phyloP scores from a whole-genome alignment of 2,329 filamentous ascomycete genomes.

The Colletotrichum salicis region DNA sequence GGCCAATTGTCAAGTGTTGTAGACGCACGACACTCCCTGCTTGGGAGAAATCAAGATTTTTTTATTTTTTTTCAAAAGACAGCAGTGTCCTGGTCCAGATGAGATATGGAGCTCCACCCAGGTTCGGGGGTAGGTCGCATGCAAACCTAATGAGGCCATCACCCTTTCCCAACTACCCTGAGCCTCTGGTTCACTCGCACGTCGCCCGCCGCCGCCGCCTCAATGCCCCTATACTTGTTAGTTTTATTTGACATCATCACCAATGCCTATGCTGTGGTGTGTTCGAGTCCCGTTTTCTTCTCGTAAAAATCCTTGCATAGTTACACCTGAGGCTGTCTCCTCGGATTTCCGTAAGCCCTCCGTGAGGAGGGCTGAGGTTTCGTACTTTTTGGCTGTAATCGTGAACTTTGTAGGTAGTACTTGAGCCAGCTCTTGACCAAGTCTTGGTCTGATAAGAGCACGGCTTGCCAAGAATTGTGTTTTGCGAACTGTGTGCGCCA shows the following conservation, averaged over 20 bases:
- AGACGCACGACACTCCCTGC: conserved; percentile 33
- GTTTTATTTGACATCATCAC: too few relatives aligned
- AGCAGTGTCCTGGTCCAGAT: too few relatives aligned
- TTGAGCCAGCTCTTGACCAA: background rate
- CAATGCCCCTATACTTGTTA: too few relatives aligned
- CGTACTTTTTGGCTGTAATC: background rate
- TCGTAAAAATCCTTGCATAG: too few relatives aligned
- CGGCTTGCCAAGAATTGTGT: background rate
- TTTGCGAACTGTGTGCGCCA: background rate
- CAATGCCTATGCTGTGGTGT: too few relatives aligned
- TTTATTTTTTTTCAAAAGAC: conserved; percentile 16
- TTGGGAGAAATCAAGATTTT: conserved; percentile 28
- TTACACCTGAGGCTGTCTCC: too few relatives aligned
- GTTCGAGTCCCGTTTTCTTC: too few relatives aligned
- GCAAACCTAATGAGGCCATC: background rate
- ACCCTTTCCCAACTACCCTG: too few relatives aligned
- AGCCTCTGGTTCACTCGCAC: too few relatives aligned
- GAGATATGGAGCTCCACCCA: background rate
- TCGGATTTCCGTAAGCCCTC: too few relatives aligned
- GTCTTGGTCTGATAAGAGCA: background rate
- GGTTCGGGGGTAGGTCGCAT: background rate
- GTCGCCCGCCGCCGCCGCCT: too few relatives aligned
- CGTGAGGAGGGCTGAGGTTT: too few relatives aligned
- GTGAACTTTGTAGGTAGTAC: background rate
- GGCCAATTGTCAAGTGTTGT: conserved; percentile 27